Evolutionary conservation across 2,329 filamentous ascomycete species (phyloP).

Genomic region (Chaetomiaceae sp.): DNA sequence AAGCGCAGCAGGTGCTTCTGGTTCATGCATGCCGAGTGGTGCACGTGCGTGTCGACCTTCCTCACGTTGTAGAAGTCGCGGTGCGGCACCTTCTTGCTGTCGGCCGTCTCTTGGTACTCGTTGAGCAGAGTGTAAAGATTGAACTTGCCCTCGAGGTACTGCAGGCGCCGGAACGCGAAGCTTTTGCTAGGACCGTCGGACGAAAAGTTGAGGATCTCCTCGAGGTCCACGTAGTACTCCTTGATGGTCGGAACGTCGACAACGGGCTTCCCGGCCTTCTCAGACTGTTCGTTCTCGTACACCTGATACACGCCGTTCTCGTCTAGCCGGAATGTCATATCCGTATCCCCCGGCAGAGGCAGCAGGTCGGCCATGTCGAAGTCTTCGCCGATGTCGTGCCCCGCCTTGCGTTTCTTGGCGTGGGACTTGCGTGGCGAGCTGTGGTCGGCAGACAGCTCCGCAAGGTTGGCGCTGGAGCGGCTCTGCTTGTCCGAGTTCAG

Average conservation of each 20-base stretch:
- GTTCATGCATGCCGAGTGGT: constrained; percentile 99
- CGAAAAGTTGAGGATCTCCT: constrained; percentile 78
- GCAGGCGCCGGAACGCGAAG: constrained; percentile 88
- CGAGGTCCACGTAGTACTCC: constrained; percentile 94
- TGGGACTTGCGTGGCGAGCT: constrained; percentile 37
- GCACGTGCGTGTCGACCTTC: constrained; percentile 98
- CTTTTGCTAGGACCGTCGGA: constrained; percentile 95
- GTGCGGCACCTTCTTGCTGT: constrained; percentile 95
- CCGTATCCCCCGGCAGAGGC: constrained; percentile 51
- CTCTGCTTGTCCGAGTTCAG: constrained; percentile 30
- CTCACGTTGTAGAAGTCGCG: constrained; percentile 98
- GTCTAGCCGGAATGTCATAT: constrained; percentile 74
- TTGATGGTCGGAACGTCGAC: constrained; percentile 84
- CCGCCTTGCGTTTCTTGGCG: constrained; percentile 69
- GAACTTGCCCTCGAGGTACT: constrained; percentile 95
- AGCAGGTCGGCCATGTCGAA: constrained; percentile 5
- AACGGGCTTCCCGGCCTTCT: constrained; percentile 60
- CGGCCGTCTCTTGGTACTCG: constrained; percentile 95
- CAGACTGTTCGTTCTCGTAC: constrained; percentile 62
- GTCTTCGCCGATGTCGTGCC: constrained; percentile 67
- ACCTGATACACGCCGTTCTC: constrained; percentile 87
- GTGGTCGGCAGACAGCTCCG: constrained; percentile 29
- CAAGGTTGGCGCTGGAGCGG: constrained; percentile 23
- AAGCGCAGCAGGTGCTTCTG: constrained; percentile 97
- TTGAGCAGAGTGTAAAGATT: constrained; percentile 90